Conservation (phyloP, 495 filamentous ascomycete genomes). For the Penicillium steckii region DNA sequence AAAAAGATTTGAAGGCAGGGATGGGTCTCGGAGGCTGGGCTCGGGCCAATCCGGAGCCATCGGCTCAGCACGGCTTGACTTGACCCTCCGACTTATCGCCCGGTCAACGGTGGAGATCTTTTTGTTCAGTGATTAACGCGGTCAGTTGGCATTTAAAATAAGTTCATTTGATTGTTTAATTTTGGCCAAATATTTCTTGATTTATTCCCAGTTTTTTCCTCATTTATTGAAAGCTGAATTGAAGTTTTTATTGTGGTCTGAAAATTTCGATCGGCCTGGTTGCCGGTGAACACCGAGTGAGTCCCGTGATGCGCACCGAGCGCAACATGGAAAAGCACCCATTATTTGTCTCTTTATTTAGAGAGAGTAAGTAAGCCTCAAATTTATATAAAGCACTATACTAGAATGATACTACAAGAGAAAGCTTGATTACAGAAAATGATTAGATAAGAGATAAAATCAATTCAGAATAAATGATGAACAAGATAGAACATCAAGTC, state of each 20-base stretch:
- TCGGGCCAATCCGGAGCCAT: conserved; percentile 35
- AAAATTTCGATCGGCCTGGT: not conserved
- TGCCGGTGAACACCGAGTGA: not conserved
- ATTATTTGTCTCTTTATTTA: not conserved
- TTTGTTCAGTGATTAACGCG: not conserved
- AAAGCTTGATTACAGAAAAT: no score
- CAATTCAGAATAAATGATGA: no score
- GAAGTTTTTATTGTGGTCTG: no score
- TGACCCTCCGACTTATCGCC: conserved; percentile 31
- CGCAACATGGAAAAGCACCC: not conserved
- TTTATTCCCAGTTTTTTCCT: not conserved
- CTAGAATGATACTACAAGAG: no score
- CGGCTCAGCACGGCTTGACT: conserved; percentile 20
- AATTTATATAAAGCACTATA: no score
- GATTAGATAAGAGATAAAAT: no score
- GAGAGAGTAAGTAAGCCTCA: no score
- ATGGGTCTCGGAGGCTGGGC: conserved; percentile 36
- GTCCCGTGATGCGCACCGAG: not conserved
- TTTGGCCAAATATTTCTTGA: not conserved
- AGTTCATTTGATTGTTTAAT: not conserved
- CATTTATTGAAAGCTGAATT: no score
- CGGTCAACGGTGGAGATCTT: conserved; percentile 26
- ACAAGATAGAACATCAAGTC: no score
- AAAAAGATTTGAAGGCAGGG: conserved; percentile 35
- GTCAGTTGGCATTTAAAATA: no score